phyloP scores from a whole-genome alignment of 495 filamentous ascomycete genomes.

The Aspergillus bridgeri region DNA sequence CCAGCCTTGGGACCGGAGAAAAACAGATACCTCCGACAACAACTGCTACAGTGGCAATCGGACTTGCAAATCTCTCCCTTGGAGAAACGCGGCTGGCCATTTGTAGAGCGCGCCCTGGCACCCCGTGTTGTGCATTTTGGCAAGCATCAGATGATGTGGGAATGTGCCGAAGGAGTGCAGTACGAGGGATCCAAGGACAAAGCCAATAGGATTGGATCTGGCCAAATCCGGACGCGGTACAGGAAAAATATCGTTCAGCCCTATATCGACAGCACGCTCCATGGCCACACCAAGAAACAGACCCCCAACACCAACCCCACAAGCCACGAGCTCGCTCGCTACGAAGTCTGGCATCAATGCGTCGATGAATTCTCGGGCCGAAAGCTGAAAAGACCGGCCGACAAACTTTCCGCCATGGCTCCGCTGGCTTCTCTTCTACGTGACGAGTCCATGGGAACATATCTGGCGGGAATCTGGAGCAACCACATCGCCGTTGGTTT shows the following conservation, averaged over 20 bases:
- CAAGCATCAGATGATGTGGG: not conserved
- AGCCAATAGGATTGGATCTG: not conserved
- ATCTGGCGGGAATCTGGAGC: not conserved
- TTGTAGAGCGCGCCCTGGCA: not conserved
- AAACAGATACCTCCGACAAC: not conserved
- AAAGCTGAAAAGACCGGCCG: not conserved
- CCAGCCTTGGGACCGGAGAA: not conserved
- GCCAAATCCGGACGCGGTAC: not conserved
- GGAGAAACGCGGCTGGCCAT: not conserved
- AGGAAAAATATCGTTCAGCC: not conserved
- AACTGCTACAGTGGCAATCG: not conserved
- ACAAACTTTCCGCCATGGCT: not conserved
- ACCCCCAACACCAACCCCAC: not conserved
- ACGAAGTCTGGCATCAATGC: not conserved
- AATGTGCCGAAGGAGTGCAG: not conserved
- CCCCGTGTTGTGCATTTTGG: not conserved
- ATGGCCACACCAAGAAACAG: not conserved
- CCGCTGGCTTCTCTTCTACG: not conserved
- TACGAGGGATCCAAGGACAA: not conserved
- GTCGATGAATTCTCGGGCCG: not conserved
- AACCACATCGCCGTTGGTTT: not conserved
- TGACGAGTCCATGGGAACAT: not conserved
- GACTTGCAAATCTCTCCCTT: not conserved
- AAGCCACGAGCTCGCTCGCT: not conserved
- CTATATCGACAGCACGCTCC: not conserved